A percentile compares a stretch with the other conserved stretches of the same genome.
Evolutionary conservation across 139 green algal genomes (phyloP).

Genomic region (Chlamydomonas sp.): DNA sequence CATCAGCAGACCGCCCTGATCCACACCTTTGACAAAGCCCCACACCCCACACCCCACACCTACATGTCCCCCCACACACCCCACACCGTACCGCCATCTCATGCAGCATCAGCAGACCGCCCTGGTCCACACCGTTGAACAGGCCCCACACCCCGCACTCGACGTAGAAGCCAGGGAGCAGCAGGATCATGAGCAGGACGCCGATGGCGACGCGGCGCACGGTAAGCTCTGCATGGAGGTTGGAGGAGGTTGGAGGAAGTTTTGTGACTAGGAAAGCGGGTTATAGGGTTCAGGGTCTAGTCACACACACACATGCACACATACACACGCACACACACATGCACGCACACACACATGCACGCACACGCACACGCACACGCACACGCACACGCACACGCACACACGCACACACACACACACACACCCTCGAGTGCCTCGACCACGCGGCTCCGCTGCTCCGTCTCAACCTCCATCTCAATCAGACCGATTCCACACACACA

Average conservation of each 20-base stretch:
- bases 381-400: too few species aligned
- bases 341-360: neutral
- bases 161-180: slow-evolving; percentile 76
- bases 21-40: slow-evolving; percentile 41
- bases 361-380: too few species aligned
- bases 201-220: slow-evolving; percentile 74
- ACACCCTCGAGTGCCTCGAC: too few species aligned
- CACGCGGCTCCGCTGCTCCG: too few species aligned
- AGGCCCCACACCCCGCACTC: slow-evolving; percentile 60
- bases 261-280: neutral
- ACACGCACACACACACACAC: too few species aligned
- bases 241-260: neutral
- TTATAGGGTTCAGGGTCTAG: too few species aligned
- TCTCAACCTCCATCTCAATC: too few species aligned
- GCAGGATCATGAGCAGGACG: slow-evolving; percentile 78
- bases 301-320: neutral
- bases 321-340: neutral
- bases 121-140: slow-evolving; percentile 40
- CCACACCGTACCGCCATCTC: slow-evolving; percentile 51
- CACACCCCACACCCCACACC: slow-evolving; percentile 60
- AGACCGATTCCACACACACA: too few species aligned
- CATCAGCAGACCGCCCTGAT: slow-evolving; percentile 59
- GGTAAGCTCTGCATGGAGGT: slow-evolving; percentile 62
- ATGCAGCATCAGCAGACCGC: slow-evolving; percentile 75
- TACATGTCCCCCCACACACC: too few species aligned